phyloP scores from a whole-genome alignment of 2,329 filamentous ascomycete genomes.

The Diplodia corticola region DNA sequence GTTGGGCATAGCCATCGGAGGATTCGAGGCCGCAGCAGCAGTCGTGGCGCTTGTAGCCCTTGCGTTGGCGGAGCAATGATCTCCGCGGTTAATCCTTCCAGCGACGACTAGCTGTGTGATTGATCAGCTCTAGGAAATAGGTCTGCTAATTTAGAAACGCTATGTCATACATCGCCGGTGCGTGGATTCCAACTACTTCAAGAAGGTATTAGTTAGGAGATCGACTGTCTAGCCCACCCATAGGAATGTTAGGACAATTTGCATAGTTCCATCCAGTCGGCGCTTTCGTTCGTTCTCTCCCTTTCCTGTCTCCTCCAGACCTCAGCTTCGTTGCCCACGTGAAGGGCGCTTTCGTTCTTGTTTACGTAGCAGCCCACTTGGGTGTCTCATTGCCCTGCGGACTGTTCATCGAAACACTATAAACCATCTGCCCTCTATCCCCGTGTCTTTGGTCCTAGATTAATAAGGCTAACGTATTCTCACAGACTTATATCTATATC shows the following conservation, averaged over 20 bases:
- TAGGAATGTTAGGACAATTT: background rate
- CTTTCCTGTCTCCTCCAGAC: background rate
- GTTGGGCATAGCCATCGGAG: conserved; percentile 19
- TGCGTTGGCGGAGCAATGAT: conserved; percentile 5
- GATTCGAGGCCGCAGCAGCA: conserved; percentile 18
- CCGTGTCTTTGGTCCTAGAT: background rate
- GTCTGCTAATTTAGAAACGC: conserved; percentile 4
- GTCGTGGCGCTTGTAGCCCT: conserved; percentile 19
- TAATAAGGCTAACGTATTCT: background rate
- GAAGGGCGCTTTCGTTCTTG: background rate
- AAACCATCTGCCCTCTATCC: background rate
- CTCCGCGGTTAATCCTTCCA: background rate
- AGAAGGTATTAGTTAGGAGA: background rate
- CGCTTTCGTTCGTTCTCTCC: background rate
- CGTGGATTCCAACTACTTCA: conserved; percentile 9
- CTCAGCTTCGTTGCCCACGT: background rate
- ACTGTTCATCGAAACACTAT: background rate
- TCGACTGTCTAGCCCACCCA: background rate
- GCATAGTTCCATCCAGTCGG: background rate
- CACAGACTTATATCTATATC: background rate
- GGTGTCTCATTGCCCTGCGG: background rate
- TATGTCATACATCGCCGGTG: conserved; percentile 19
- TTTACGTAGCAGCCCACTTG: background rate
- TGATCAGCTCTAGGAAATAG: conserved; percentile 10
- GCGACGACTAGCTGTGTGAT: background rate